Conservation (phyloP, 2,329 filamentous ascomycete genomes). For the Macroventuria anomochaeta region DNA sequence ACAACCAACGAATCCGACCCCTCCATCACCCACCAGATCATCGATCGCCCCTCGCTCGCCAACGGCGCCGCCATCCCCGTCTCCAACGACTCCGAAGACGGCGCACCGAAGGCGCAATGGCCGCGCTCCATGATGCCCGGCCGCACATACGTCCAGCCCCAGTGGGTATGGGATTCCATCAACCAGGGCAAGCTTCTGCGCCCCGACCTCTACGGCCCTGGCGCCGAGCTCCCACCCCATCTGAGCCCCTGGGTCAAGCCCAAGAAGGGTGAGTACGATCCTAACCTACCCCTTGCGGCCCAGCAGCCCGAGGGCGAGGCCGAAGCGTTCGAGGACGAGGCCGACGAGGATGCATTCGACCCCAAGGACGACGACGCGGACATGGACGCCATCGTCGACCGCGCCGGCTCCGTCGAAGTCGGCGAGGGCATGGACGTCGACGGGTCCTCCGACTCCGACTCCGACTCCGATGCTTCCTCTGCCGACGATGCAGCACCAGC, state of each 20-base stretch:
- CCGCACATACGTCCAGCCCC: conserved; percentile 90
- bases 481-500: conserved; percentile 38
- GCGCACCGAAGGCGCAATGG: conserved; percentile 55
- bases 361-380: conserved; percentile 48
- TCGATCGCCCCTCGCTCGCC: conserved; percentile 80
- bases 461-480: conserved; percentile 53
- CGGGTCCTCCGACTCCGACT: conserved; percentile 52
- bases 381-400: conserved; percentile 43
- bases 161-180: conserved; percentile 98
- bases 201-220: conserved; percentile 87
- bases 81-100: conserved; percentile 60
- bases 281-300: conserved; percentile 81
- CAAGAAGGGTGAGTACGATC: conserved; percentile 88
- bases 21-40: conserved; percentile 92
- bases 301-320: conserved; percentile 89
- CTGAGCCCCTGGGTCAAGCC: conserved; percentile 94
- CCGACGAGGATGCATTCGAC: conserved; percentile 50
- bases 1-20: conserved; percentile 88
- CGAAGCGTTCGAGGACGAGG: conserved; percentile 69
- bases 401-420: conserved; percentile 55
- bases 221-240: conserved; percentile 88
- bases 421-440: conserved; percentile 58
- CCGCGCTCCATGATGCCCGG: conserved; percentile 83
- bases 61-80: conserved; percentile 49
- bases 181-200: conserved; percentile 90